These are phyloP conservation scores for Pueraria montana DNA, from an alignment of 306 rosid genomes.

Conservation along the genomic window DNA sequence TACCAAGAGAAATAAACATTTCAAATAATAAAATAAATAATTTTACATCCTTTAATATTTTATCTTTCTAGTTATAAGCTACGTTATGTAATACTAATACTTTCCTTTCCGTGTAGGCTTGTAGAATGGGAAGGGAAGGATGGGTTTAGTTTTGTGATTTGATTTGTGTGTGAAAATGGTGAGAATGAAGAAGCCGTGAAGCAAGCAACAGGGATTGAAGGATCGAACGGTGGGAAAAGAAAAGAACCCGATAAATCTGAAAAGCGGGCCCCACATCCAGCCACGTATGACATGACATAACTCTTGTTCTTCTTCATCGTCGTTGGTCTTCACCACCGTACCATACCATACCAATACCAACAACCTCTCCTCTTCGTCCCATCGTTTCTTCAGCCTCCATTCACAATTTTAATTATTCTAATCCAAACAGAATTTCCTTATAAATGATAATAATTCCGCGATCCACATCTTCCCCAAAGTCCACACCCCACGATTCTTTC, in stretches of 20 bases:
- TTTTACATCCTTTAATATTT: not conserved
- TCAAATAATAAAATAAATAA: not conserved
- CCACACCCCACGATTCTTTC: too few relatives aligned
- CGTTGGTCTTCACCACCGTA: not conserved
- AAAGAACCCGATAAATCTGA: not conserved
- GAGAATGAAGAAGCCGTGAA: conserved; percentile 40
- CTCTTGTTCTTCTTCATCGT: not conserved
- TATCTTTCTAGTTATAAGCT: not conserved
- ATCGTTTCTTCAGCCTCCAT: not conserved
- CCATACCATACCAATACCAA: too few relatives aligned
- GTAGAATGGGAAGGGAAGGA: not conserved
- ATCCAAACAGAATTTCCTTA: too few relatives aligned
- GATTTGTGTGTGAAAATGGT: not conserved
- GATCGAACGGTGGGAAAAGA: conserved; percentile 21
- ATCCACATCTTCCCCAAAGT: too few relatives aligned
- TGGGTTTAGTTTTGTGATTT: not conserved
- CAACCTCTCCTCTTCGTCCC: not conserved
- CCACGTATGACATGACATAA: conserved; percentile 1
- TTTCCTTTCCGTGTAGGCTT: not conserved
- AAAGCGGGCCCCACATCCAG: conserved; percentile 2
- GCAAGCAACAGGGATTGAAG: conserved; percentile 26
- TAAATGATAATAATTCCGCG: not conserved
- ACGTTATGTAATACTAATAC: too few relatives aligned
- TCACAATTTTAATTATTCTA: not conserved
- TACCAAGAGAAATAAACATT: too few relatives aligned